Conservation (phyloP, 257 asterid species). For the Solanum sejunctum region DNA sequence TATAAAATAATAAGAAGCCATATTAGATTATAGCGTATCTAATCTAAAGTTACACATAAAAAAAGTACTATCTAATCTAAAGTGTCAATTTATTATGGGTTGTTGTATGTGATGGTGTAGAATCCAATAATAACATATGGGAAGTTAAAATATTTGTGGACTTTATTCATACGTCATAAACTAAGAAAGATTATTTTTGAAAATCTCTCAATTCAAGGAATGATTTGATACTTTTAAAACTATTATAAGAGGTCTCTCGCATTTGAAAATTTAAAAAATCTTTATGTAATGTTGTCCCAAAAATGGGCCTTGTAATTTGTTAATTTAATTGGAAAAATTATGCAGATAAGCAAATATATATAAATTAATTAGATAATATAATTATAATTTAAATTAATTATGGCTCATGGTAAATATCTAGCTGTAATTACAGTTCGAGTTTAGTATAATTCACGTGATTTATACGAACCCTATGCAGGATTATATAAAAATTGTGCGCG, state of each 20-base stretch:
- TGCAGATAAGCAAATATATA: too few relatives aligned
- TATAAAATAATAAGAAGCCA: neutral
- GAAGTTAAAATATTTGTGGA: neutral
- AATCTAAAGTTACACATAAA: neutral
- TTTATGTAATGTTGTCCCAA: neutral
- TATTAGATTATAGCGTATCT: neutral
- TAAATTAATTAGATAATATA: too few relatives aligned
- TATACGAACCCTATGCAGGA: too few relatives aligned
- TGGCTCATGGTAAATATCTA: accelerated
- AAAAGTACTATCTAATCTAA: neutral
- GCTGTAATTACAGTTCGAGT: too few relatives aligned
- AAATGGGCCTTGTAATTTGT: neutral
- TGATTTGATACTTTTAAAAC: accelerated
- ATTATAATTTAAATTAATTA: too few relatives aligned
- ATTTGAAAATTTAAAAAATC: too few relatives aligned
- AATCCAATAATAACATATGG: neutral
- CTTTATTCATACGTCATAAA: accelerated
- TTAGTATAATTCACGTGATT: too few relatives aligned
- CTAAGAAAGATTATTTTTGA: neutral
- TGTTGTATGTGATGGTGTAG: neutral
- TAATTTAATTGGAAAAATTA: neutral
- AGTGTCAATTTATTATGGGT: neutral
- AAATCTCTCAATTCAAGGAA: neutral
- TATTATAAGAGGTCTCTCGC: neutral
- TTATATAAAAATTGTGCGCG: too few relatives aligned